Evolutionary conservation across 306 rosid species (phyloP), one percentile per base, ranked within the genome.

Genomic region (Trifolium repens): DNA sequence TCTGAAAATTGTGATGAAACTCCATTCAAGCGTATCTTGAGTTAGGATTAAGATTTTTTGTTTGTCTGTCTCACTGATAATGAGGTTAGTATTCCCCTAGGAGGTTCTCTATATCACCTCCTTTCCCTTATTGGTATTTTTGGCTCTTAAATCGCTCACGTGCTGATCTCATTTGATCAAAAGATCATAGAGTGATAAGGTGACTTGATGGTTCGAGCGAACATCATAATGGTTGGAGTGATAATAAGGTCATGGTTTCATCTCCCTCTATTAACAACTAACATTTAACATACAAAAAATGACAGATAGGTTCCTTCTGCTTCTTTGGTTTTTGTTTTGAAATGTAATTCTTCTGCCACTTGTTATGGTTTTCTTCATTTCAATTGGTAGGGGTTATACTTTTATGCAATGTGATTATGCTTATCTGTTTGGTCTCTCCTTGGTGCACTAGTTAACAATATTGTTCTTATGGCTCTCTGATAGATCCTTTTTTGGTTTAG

Each of bases 301-400:
- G 47, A 9, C 55, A 50, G 55, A 50, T n/a, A 50, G 22, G 4
- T 50, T 50, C 8, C 22, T 15, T 50, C 55, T 15, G 2, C 55
- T 50, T n/a, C 55, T 50, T n/a, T 50, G 55, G 22, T 50, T 50
- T n/a, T 50, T 50, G 55, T 50, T 50, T 50, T 50, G 22, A 50
- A 50, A 0, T 49, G n/a, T 14, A 14, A 47, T 47, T 13, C 40
- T 37, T 1, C 8, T 37, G 1, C 40, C 7, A 8, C 5, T 49
- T 49, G 19, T 49, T 15, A 14, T 49, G 54, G 54, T 47, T 47
- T 47, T 47, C 17, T 47, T 14, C 14, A 47, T 47, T 47, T 14
- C 54, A 47, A 44, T 47, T 14, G 54, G 2, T 47, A 47, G 54
- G 40, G 40, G 40, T 5, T 35, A 4, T 7, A 35, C 6, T 35